Conservation (phyloP, 208 protist species). For the Zelonia costaricensis region DNA sequence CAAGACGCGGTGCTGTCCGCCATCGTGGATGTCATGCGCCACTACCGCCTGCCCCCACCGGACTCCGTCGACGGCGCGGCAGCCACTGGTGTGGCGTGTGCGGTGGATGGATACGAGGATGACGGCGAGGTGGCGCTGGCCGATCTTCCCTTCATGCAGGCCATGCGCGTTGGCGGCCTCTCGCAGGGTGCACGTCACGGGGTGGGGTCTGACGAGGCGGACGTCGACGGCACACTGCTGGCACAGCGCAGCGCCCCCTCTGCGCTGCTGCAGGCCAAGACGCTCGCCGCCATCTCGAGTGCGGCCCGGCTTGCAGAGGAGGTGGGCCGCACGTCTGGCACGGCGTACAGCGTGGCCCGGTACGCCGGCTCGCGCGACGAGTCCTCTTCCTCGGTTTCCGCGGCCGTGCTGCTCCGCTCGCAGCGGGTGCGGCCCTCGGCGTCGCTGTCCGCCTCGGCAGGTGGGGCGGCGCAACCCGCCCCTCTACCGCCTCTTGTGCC, state of each 20-base stretch:
- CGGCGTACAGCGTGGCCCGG: constrained; percentile 26
- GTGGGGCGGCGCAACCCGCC: neutral
- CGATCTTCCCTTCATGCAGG: constrained; percentile 33
- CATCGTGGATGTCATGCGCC: constrained; percentile 62
- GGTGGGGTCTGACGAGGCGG: neutral
- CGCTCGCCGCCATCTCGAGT: constrained; percentile 25
- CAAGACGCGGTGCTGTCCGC: constrained; percentile 59
- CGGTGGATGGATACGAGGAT: too few species aligned
- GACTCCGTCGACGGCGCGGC: constrained; percentile 10
- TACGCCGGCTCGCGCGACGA: constrained; percentile 9
- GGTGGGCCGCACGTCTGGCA: constrained; percentile 23
- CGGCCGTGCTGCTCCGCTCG: constrained; percentile 11
- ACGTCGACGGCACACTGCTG: constrained; percentile 16
- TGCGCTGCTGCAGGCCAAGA: constrained; percentile 29
- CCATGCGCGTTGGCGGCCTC: constrained; percentile 10
- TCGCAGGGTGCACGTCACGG: neutral
- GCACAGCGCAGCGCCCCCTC: constrained; percentile 22
- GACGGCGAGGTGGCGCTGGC: constrained; percentile 18
- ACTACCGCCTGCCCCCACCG: constrained; percentile 31
- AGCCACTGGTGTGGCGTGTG: too few species aligned
- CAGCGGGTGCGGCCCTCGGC: constrained; percentile 7
- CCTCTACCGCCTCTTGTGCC: neutral
- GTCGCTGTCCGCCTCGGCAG: neutral
- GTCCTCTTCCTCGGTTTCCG: constrained; percentile 5
- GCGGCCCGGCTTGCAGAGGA: constrained; percentile 34